A percentile compares a stretch with the other conserved stretches of the same genome.
Conservation (phyloP, 805 yeast genomes). For the Lipomyces starkeyi region DNA sequence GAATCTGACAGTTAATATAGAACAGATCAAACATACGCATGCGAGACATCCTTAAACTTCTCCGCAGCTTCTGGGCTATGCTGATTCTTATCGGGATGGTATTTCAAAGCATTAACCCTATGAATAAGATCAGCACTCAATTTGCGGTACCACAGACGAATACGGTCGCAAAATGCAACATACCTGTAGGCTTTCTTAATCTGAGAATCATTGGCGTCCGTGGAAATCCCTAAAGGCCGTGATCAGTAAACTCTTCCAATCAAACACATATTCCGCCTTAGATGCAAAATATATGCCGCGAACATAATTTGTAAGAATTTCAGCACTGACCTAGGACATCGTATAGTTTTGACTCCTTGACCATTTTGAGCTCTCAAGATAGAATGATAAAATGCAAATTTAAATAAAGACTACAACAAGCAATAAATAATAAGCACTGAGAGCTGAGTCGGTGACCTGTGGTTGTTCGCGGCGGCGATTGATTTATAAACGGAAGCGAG, state of each 20-base stretch:
- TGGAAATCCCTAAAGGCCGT: constrained; percentile 50
- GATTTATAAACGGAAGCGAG: background rate
- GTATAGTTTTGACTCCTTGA: constrained; percentile 68
- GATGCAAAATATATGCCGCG: background rate
- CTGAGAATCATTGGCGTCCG: constrained; percentile 59
- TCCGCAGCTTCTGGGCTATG: constrained; percentile 82
- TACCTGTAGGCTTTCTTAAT: constrained; percentile 74
- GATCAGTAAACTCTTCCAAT: background rate
- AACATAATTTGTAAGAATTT: background rate
- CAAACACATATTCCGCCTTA: background rate
- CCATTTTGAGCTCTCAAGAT: constrained; percentile 54
- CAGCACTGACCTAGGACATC: constrained; percentile 58
- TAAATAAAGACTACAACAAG: background rate
- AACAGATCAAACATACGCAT: constrained; percentile 55
- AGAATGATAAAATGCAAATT: background rate
- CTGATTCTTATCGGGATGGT: constrained; percentile 86
- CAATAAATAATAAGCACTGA: background rate
- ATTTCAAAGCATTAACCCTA: constrained; percentile 69
- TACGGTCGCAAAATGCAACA: background rate
- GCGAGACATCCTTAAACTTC: constrained; percentile 89
- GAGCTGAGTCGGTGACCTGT: background rate
- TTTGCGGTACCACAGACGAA: background rate
- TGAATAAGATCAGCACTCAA: background rate
- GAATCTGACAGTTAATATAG: constrained; percentile 47
- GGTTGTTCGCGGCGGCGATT: background rate